Percentiles rank a stretch among this genome's conserved stretches.
phyloP scores from a whole-genome alignment of 225 moss, liverwort and hornwort genomes.

The Lunularia cruciata region DNA sequence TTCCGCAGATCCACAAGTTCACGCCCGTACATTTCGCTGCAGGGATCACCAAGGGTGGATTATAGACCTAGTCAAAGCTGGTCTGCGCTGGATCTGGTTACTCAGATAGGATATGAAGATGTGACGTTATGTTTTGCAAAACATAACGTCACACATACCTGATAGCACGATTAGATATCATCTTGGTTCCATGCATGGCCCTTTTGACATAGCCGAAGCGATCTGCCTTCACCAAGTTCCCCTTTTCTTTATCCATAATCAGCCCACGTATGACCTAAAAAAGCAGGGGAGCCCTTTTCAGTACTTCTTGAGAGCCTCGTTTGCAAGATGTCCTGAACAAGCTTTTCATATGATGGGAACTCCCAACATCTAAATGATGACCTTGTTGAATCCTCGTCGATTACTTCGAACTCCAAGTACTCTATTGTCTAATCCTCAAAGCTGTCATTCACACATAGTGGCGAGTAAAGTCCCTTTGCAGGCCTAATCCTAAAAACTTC shows the following conservation, averaged over 20 bases:
- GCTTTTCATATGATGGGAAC: too few relatives aligned
- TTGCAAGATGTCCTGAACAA: too few relatives aligned
- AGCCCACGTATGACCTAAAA: conserved; percentile 79
- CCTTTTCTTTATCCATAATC: conserved; percentile 79
- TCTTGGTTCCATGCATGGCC: conserved; percentile 89
- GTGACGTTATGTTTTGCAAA: neutral
- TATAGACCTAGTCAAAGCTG: neutral
- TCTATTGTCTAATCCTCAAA: too few relatives aligned
- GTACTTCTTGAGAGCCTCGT: too few relatives aligned
- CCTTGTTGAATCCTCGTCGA: too few relatives aligned
- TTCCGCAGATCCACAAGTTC: conserved; percentile 80
- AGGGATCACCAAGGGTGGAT: neutral
- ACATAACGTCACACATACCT: conserved; percentile 40
- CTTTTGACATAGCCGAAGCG: conserved; percentile 89
- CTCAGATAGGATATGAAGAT: neutral
- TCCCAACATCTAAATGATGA: too few relatives aligned
- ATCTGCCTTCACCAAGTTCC: conserved; percentile 86
- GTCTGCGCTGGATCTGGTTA: neutral
- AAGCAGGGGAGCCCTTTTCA: too few relatives aligned
- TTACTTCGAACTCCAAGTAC: too few relatives aligned
- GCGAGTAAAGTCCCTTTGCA: too few relatives aligned
- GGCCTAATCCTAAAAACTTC: too few relatives aligned
- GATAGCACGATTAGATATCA: conserved; percentile 87
- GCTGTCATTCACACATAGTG: too few relatives aligned
- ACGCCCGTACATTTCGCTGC: conserved; percentile 82